A percentile compares a stretch with the other conserved stretches of the same genome.
These are phyloP conservation scores for thale cress (Arabidopsis thaliana) DNA, from an alignment of 345 rosid genomes.

Conservation along the genomic window TAIR10.1 NC_003070.9:27819501-27820000, in stretches of 20 bases:
- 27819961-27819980: conserved; percentile 37
- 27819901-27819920: conserved; percentile 39
- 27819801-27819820: conserved; percentile 76
- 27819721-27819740: conserved; percentile 83
- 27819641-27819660: background rate
- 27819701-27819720: conserved; percentile 19
- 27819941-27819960: conserved; percentile 52
- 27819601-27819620: conserved; percentile 84
- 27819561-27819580: conserved; percentile 71
- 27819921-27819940: conserved; percentile 29
- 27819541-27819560: conserved; percentile 72
- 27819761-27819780: conserved; percentile 71
- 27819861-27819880: conserved; percentile 86
- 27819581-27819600: conserved; percentile 76
- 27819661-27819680: conserved; percentile 6
- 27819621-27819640: background rate
- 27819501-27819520: conserved; percentile 66
- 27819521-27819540: conserved; percentile 58
- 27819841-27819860: conserved; percentile 89
- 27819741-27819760: conserved; percentile 76
- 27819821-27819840: conserved; percentile 92
- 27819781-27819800: conserved; percentile 79
- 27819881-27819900: conserved; percentile 58
- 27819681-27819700: conserved; percentile 1
- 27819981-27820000: conserved; percentile 16